These are phyloP conservation scores for Aspergillus incahuasiensis DNA, from an alignment of 495 filamentous ascomycete genomes.

Conservation along the genomic window DNA sequence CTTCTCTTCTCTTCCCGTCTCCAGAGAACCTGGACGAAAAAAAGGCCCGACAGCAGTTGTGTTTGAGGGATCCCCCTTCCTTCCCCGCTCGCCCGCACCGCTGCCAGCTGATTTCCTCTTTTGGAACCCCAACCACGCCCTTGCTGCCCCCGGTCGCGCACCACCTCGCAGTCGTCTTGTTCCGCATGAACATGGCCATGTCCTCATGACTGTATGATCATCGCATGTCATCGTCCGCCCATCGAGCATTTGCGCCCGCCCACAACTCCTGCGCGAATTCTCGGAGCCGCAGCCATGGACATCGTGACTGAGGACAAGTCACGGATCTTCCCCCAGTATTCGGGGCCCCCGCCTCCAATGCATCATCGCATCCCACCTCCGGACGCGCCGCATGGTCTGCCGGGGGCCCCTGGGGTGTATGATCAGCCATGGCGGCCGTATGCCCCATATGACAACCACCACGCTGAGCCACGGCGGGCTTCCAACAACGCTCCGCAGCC, in stretches of 20 bases:
- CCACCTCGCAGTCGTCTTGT: neutral
- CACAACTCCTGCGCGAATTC: constrained; percentile 9
- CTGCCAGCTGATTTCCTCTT: constrained; percentile 13
- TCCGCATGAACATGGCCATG: constrained; percentile 15
- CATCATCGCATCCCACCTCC: constrained; percentile 34
- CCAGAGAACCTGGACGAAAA: neutral
- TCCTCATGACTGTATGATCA: constrained; percentile 23
- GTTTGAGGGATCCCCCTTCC: neutral
- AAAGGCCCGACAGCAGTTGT: neutral
- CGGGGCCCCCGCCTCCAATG: constrained; percentile 23
- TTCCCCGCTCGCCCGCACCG: neutral
- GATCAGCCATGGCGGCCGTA: constrained; percentile 36
- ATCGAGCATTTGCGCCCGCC: constrained; percentile 17
- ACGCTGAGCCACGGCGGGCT: constrained; percentile 31
- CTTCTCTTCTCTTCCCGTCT: neutral
- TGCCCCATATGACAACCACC: constrained; percentile 29
- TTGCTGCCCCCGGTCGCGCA: neutral
- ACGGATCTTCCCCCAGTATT: constrained; percentile 11
- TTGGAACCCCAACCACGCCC: constrained; percentile 5
- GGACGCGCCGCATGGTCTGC: constrained; percentile 26
- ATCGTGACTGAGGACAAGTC: constrained; percentile 22
- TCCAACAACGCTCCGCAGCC: constrained; percentile 28
- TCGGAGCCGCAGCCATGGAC: constrained; percentile 18
- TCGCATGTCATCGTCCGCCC: constrained; percentile 13
- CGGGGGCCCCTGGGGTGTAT: constrained; percentile 26